Evolutionary conservation across 257 asterid species (phyloP), one percentile per base, ranked within the genome.

Genomic region (Prunella vulgaris): DNA sequence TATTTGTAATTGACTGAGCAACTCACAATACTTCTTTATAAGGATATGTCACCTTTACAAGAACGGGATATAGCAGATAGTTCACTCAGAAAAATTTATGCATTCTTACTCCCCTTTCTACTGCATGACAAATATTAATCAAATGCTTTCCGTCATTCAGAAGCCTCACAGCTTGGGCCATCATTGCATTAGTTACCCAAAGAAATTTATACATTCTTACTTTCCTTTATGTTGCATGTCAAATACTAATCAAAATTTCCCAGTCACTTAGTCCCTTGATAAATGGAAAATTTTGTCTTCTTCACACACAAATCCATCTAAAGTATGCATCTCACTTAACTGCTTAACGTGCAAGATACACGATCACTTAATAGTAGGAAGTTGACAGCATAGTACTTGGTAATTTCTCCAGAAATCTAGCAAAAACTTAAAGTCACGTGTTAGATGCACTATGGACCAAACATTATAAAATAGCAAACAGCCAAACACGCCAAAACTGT

Each of bases 31-130:
- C 15, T 15, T 42, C 57, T 52, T 58, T 52, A 71, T 60, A 75
- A 71, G 69, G 80, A 68, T 70, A 54, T 60, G 65, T 21, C 49
- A 42, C 64, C 54, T 62, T 70, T 68, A 67, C 69, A 79, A 71
- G 76, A 66, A 78, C 64, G 59, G 60, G 46, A 42, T 60, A 66
- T 40, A 64, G 74, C 25, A 56, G 60, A 70, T 24, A 53, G 58
- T 13, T 66, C 54, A 38, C 59, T 69, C 66, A 57, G 10, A 65
- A 12, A 5, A 10, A 13, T 57, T 13, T 35, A 61, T 61, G 60
- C 72, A 44, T 24, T 54, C 51, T 42, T 17, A 64, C 71, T 49
- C 52, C 35, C 63, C 52, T 25, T 27, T 54, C 21, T 64, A 68
- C 60, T 14, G 28, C 64, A 51, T 25, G 30, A 5, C 66, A 51